Evolutionary conservation across 345 rosid species (phyloP).

Genomic region (Camelina sativa): DNA sequence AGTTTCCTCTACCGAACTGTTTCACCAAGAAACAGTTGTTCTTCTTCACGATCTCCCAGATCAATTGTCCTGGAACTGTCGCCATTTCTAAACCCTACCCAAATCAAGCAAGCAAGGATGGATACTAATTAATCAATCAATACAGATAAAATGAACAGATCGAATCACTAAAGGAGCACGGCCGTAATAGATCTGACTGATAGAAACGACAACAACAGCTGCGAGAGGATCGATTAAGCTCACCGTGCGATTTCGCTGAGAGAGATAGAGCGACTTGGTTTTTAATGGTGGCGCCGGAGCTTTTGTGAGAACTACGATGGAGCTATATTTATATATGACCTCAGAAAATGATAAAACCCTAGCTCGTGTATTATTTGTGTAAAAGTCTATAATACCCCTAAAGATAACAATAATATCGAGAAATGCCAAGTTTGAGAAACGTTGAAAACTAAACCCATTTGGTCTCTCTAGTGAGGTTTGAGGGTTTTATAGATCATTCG

Average conservation of each 20-base stretch:
- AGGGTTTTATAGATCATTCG: constrained; percentile 19
- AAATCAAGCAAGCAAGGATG: neutral
- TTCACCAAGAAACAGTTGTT: constrained; percentile 77
- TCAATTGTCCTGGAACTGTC: constrained; percentile 71
- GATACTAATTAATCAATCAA: neutral
- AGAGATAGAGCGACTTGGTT: constrained; percentile 9
- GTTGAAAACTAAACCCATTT: neutral
- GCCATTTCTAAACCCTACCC: constrained; percentile 54
- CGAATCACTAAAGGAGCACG: neutral
- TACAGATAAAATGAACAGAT: neutral
- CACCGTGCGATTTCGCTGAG: constrained; percentile 37
- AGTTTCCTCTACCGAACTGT: constrained; percentile 72
- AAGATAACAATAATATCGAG: neutral
- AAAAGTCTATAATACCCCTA: constrained; percentile 33
- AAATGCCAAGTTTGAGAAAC: neutral
- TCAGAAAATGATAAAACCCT: constrained; percentile 38
- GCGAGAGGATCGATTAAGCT: constrained; percentile 1
- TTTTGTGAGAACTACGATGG: constrained; percentile 6
- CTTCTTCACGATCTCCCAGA: constrained; percentile 84
- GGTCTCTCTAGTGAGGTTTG: neutral
- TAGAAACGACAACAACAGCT: neutral
- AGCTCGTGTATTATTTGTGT: neutral
- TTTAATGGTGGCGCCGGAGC: constrained; percentile 42
- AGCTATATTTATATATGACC: constrained; percentile 37
- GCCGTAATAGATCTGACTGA: too few relatives aligned